These are phyloP conservation scores for Shiraia bambusicola DNA, from an alignment of 2,329 filamentous ascomycete species.

Conservation along the genomic window DNA sequence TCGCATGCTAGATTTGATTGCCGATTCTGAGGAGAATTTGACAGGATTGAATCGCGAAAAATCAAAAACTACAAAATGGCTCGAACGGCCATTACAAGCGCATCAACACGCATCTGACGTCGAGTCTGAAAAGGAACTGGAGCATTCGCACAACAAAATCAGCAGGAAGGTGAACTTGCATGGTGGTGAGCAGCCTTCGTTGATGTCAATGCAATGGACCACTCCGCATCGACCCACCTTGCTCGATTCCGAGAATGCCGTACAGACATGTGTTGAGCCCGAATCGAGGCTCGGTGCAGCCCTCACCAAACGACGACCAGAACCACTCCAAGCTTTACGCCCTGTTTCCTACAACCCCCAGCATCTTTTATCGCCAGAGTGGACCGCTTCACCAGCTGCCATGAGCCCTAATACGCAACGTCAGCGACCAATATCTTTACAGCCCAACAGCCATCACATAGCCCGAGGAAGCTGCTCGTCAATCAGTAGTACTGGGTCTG, in stretches of 20 bases:
- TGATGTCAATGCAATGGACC: constrained; percentile 19
- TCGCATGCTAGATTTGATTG: constrained; percentile 27
- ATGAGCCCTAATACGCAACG: constrained; percentile 18
- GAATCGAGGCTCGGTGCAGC: constrained; percentile 16
- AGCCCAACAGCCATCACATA: constrained; percentile 12
- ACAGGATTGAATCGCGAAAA: constrained; percentile 22
- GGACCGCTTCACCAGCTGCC: constrained; percentile 22
- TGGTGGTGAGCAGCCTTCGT: constrained; percentile 10
- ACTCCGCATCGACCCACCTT: constrained; percentile 21
- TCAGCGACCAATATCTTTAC: constrained; percentile 17
- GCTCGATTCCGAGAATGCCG: constrained; percentile 17
- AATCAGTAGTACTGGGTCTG: constrained; percentile 15
- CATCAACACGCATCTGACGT: constrained; percentile 19
- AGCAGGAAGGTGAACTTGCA: constrained; percentile 2
- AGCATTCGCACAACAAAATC: not conserved
- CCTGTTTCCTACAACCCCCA: constrained; percentile 23
- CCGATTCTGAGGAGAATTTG: constrained; percentile 23
- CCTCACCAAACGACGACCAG: constrained; percentile 17
- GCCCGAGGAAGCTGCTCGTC: constrained; percentile 20
- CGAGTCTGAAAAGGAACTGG: constrained; percentile 13
- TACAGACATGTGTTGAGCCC: constrained; percentile 12
- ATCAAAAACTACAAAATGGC: constrained; percentile 30
- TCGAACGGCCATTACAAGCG: constrained; percentile 28
- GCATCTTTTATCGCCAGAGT: constrained; percentile 25
- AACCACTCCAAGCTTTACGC: constrained; percentile 16